A percentile compares a stretch with the other conserved stretches of the same genome.
Evolutionary conservation across 2,329 filamentous ascomycete species (phyloP).

Genomic region (Monascus ruber): DNA sequence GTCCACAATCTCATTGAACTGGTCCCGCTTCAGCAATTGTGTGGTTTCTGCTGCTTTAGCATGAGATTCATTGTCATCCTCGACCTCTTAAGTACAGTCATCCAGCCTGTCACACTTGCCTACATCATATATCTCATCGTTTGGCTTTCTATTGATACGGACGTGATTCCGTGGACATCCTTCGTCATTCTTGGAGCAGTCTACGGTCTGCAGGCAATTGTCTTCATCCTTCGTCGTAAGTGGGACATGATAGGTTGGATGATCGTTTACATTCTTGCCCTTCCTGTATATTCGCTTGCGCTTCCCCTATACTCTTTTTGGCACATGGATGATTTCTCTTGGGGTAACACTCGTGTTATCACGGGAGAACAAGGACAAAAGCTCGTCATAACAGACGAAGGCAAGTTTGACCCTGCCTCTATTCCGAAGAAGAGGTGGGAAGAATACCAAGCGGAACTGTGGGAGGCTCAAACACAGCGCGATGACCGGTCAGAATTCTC

Average conservation of each 20-base stretch:
- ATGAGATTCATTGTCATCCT: slow-evolving; percentile 98
- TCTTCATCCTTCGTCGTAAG: slow-evolving; percentile 91
- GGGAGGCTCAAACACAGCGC: slow-evolving; percentile 82
- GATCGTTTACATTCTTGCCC: slow-evolving; percentile 84
- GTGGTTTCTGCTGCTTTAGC: slow-evolving; percentile 99
- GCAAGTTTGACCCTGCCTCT: slow-evolving; percentile 85
- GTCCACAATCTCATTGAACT: slow-evolving; percentile 96
- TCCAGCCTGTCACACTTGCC: slow-evolving; percentile 80
- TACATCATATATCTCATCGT: slow-evolving; percentile 88
- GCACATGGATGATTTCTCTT: slow-evolving; percentile 99
- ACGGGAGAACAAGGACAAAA: slow-evolving; percentile 89
- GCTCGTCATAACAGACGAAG: slow-evolving; percentile 88
- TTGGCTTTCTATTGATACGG: slow-evolving; percentile 50
- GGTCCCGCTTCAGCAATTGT: slow-evolving; percentile 84
- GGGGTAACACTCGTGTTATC: slow-evolving; percentile 97
- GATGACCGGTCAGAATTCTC: slow-evolving; percentile 81
- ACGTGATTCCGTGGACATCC: slow-evolving; percentile 65
- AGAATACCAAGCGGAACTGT: slow-evolving; percentile 94
- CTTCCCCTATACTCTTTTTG: slow-evolving; percentile 93
- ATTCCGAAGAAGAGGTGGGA: slow-evolving; percentile 99
- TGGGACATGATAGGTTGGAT: slow-evolving; percentile 99
- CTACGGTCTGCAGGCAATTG: slow-evolving; percentile 91
- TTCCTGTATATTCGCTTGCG: slow-evolving; percentile 82
- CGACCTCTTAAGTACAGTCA: slow-evolving; percentile 80
- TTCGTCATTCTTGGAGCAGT: slow-evolving; percentile 90